These are phyloP conservation scores for Galeopsis tetrahit DNA, from an alignment of 257 asterid genomes.

Conservation along the genomic window DNA sequence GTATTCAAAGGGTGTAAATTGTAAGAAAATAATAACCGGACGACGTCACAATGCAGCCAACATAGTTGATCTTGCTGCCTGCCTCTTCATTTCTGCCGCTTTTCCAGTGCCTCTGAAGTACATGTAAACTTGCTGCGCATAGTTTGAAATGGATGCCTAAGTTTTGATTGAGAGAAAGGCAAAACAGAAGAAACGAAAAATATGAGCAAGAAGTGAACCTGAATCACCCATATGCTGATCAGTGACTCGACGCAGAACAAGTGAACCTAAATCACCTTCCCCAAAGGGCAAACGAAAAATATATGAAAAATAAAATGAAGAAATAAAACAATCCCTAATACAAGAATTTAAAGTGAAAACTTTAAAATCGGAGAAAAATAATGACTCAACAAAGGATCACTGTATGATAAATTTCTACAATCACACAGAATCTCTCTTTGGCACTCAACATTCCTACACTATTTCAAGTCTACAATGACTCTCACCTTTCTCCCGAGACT, in stretches of 20 bases:
- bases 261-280: too few relatives aligned
- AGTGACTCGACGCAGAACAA: slow-evolving; percentile 64
- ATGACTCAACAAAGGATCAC: too few relatives aligned
- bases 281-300: too few relatives aligned
- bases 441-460: too few relatives aligned
- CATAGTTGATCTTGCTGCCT: slow-evolving; percentile 70
- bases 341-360: too few relatives aligned
- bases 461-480: too few relatives aligned
- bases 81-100: slow-evolving; percentile 71
- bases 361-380: too few relatives aligned
- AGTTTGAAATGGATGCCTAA: background rate
- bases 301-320: too few relatives aligned
- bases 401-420: too few relatives aligned
- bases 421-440: too few relatives aligned
- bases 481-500: too few relatives aligned
- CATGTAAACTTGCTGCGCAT: slow-evolving; percentile 74
- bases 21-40: slow-evolving; percentile 30
- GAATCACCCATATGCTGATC: slow-evolving; percentile 93
- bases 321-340: too few relatives aligned
- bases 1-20: slow-evolving; percentile 23
- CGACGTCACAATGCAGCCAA: slow-evolving; percentile 61
- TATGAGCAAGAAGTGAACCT: slow-evolving; percentile 46
- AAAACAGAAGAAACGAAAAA: background rate
- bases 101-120: slow-evolving; percentile 82
- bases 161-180: background rate